Evolutionary conservation across 257 asterid genomes (phyloP), one percentile per base, ranked within the genome.

Genomic region (Mitragyna speciosa): DNA sequence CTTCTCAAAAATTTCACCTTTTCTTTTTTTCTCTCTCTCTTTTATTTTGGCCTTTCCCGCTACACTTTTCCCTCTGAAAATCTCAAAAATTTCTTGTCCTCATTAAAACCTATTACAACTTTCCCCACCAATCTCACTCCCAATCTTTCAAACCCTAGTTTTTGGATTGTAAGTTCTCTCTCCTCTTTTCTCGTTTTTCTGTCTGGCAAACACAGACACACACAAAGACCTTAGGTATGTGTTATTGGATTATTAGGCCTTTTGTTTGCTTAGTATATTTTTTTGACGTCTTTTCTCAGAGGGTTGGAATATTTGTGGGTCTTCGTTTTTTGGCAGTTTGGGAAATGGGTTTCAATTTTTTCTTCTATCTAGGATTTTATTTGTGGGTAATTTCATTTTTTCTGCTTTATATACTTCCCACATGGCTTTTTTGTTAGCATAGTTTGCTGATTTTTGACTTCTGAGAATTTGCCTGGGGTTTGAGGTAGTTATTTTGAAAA

Each of bases 41-140:
- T 64, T n/a, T 2, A 19, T 12, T 72, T 72, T 72, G 49, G 58
- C 43, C 63, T 72, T 74, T 82, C 82, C 79, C 85, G 80, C 79
- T 49, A 20, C 31, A 72, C 65, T 71, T 67, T 77, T 77, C 75
- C 70, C 77, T 43, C 82, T 31, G 30, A 17, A 52, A 33, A 56
- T 78, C 20, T 39, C 52, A 28, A 30, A 56, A 74, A 33, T 39
- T 67, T 22, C 54, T 6, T 73, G 10, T 22, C n/a, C 1, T 36
- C 26, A 0, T 74, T 56, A 6, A 14, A 39, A 19, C 54, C 22
- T 1, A 4, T 17, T 74, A n/a, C n/a, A 33, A 45, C 41, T 28
- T 51, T 72, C 17, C 16, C 1, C 51, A 31, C 20, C 7, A 12
- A 74, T 1, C n/a, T 58, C 64, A 58, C 20, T 56, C 15, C 69